Base-by-base conservation (phyloP, 2,329 filamentous ascomycete genomes). In the Aspergillus phoenicis region DNA sequence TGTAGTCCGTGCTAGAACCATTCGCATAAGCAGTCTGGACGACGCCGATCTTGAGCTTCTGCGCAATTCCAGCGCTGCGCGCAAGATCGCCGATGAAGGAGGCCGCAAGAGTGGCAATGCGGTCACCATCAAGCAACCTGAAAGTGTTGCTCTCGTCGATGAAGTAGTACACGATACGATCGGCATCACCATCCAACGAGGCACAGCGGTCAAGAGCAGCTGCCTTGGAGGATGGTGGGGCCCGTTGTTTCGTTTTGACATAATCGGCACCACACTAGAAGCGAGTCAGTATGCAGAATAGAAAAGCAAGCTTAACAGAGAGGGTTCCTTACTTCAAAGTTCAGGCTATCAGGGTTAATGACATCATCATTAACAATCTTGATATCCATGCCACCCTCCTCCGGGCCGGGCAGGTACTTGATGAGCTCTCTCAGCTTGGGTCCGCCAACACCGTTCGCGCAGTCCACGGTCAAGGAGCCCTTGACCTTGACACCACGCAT, bases 11-110 rank as follows among this genome's bases (percentile, higher is more conserved):
- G 74, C 91, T 94, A 24, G 94, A 90, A 53, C 95, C 95, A 77
- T 99, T 99, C 76, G 95, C 95, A 75, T 99, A 99, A 20, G 95
- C 95, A 1, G 95, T 99, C 80, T 99, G 95, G 11, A 99, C 90
- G 57, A 99, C 91, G 61, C 94, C 95, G 63, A 98, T 93, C 73
- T 91, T 92, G 66, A 98, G 84, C 64, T 93, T 89, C 28, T 90
- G 86, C 52, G 87, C 83, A 30, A 99, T 85, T 13, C 91, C 91
- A 58, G 92, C 91, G 62, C 88, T 89, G 59, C 88, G 87, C 55
- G 93, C 87, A 33, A 97, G 89, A 66, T 98, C 93, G 39, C 90
- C 91, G 65, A 99, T 92, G 81, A 97, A 99, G 1, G 91, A 91
- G 45, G 95, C 95, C 11, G 92, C 91, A 55, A 99, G 88, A 2